phyloP scores from a whole-genome alignment of 1,284 basidiomycete genomes.

The Tilletia walkeri region DNA sequence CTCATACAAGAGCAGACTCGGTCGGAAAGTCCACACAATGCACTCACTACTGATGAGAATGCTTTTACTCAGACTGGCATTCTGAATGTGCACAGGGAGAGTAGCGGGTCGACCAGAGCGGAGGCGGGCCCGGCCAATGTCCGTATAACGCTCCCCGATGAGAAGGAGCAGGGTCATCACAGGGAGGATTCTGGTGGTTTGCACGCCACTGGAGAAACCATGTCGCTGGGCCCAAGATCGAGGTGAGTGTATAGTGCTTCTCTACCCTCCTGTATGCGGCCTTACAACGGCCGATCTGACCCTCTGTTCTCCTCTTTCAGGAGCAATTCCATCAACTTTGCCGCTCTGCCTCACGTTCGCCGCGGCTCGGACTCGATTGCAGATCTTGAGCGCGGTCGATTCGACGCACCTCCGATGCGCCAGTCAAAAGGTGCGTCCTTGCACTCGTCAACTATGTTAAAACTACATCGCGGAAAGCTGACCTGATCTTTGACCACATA shows the following conservation, averaged over 20 bases:
- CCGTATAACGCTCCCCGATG: background rate
- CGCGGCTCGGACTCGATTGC: constrained; percentile 14
- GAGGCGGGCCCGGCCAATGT: background rate
- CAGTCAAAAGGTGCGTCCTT: too few species aligned
- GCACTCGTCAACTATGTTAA: too few species aligned
- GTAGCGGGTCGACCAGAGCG: background rate
- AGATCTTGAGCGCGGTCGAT: background rate
- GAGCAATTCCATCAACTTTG: constrained; percentile 17
- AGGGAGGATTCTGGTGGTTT: background rate
- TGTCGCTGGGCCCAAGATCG: too few species aligned
- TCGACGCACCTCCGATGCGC: background rate
- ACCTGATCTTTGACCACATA: too few species aligned
- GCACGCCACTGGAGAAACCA: background rate
- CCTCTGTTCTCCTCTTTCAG: background rate
- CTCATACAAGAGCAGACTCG: background rate
- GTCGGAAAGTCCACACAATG: too few species aligned
- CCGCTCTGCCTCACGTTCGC: background rate
- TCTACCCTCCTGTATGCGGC: too few species aligned
- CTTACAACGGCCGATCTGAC: too few species aligned
- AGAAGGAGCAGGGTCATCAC: background rate
- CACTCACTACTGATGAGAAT: too few species aligned
- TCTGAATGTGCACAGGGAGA: too few species aligned
- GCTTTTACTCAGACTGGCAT: too few species aligned
- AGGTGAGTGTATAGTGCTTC: too few species aligned
- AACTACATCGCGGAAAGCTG: too few species aligned